Base-by-base conservation (phyloP, 2,329 filamentous ascomycete species). In the Triangularia setosa region DNA sequence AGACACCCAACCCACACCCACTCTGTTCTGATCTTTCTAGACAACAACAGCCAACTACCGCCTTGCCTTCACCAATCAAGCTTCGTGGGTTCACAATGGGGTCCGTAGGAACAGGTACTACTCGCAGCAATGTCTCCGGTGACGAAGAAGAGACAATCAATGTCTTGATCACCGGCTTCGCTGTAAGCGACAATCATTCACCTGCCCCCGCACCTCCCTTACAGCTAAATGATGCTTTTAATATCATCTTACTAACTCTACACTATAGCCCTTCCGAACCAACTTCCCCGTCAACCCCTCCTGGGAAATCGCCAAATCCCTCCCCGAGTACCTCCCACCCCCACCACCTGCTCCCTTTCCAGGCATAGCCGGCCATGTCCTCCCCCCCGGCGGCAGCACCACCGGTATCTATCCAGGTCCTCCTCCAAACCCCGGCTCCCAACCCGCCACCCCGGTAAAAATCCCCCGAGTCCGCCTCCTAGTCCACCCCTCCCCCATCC, bases 221-320 rank as follows among this genome's bases (percentile, higher is more conserved):
- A 23, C 12, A n/a, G 4, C 18, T 53, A 7, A 53, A 3, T 18
- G n/a, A 25, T n/a, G 12, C 6, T 18, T 24, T 16, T 53, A 16
- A 23, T 24, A 23, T 23, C 48, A 14, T 25, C 48, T 21, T 14
- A 53, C 52, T 55, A 55, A 44, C 52, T 35, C 53, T 12, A 11
- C 27, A 55, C 16, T 25, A 61, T 66, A 94, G 91, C 89, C 92
- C 1, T 96, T 96, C 76, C 87, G 89, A 70, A 81, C 78, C n/a
- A 79, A 88, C 54, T 88, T 88, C 72, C 85, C 87, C 27, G 79
- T 88, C 65, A 96, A 96, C 73, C 91, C 92, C 8, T 92, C 92
- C 2, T 93, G 87, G 83, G 85, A 93, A 73, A 93, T 96, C 73
- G 87, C 90, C 58, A 82, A 81, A 25, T 80, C 79, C 21, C 84